Evolutionary conservation across 495 filamentous ascomycete genomes (phyloP).

Genomic region (Aspergillus asperescens): DNA sequence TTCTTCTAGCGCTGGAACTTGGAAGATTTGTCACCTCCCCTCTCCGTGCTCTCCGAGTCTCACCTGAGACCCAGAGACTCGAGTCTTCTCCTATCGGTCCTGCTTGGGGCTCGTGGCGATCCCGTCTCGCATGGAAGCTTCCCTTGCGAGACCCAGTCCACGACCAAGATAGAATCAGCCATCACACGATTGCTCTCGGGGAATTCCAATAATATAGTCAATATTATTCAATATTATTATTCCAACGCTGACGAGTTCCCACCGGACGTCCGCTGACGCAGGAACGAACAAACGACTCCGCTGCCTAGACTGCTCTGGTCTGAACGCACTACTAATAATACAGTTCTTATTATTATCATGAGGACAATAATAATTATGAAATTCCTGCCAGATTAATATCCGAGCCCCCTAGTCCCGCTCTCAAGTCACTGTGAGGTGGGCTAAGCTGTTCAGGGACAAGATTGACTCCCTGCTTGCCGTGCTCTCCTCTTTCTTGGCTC

Average conservation of each 20-base stretch:
- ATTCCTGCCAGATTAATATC: constrained; percentile 9
- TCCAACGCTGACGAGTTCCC: neutral
- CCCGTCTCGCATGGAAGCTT: neutral
- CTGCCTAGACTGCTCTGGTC: constrained; percentile 12
- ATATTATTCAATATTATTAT: neutral
- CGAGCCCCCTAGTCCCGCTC: constrained; percentile 13
- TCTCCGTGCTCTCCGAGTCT: neutral
- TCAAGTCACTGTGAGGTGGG: too few relatives aligned
- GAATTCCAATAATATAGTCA: neutral
- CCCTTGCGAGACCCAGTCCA: neutral
- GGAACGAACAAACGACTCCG: constrained; percentile 19
- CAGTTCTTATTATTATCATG: constrained; percentile 4
- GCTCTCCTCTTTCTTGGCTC: neutral
- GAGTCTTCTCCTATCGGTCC: neutral
- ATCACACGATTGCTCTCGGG: neutral
- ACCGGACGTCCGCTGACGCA: constrained; percentile 15
- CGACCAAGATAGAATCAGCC: neutral
- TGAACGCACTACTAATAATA: neutral
- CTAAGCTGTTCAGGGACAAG: constrained; percentile 19
- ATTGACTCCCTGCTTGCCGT: constrained; percentile 19
- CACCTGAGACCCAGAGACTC: too few relatives aligned
- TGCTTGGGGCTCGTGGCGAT: neutral
- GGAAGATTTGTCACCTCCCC: neutral
- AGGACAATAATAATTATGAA: neutral
- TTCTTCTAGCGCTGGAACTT: neutral